phyloP scores from a whole-genome alignment of 2,329 filamentous ascomycete species.

The Cyphellophora europaea region DNA sequence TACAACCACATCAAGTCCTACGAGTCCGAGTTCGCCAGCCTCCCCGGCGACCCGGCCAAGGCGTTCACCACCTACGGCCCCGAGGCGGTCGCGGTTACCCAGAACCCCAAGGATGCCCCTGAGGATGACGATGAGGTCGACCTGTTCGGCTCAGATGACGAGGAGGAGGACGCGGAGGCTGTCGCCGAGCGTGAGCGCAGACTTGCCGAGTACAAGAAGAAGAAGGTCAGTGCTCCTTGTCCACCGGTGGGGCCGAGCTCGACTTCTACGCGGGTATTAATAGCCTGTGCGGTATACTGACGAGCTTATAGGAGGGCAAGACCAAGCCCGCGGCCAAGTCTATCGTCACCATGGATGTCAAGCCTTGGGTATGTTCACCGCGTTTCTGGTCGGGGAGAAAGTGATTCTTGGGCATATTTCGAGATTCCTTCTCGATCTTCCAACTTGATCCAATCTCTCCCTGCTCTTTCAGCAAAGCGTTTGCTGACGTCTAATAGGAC shows the following conservation, averaged over 20 bases:
- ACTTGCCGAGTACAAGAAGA: constrained; percentile 87
- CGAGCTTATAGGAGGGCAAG: too few species aligned
- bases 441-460: too few species aligned
- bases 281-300: too few species aligned
- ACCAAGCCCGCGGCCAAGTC: constrained; percentile 96
- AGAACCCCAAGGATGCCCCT: constrained; percentile 80
- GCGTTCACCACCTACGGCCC: constrained; percentile 86
- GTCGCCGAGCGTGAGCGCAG: constrained; percentile 77
- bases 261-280: too few species aligned
- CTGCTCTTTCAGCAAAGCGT: too few species aligned
- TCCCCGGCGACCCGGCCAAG: constrained; percentile 85
- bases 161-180: constrained; percentile 88
- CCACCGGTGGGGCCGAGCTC: too few species aligned
- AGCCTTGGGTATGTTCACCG: too few species aligned
- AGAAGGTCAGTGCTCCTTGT: too few species aligned
- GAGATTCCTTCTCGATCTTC: too few species aligned
- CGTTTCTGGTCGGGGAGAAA: too few species aligned
- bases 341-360: constrained; percentile 88
- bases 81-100: constrained; percentile 63
- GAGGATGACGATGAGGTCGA: constrained; percentile 76
- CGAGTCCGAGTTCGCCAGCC: constrained; percentile 82
- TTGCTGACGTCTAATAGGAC: too few species aligned
- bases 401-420: too few species aligned
- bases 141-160: constrained; percentile 85
- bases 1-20: constrained; percentile 97